Base-by-base conservation (phyloP, 257 asterid species). In the Jacaranda mimosifolia region DNA sequence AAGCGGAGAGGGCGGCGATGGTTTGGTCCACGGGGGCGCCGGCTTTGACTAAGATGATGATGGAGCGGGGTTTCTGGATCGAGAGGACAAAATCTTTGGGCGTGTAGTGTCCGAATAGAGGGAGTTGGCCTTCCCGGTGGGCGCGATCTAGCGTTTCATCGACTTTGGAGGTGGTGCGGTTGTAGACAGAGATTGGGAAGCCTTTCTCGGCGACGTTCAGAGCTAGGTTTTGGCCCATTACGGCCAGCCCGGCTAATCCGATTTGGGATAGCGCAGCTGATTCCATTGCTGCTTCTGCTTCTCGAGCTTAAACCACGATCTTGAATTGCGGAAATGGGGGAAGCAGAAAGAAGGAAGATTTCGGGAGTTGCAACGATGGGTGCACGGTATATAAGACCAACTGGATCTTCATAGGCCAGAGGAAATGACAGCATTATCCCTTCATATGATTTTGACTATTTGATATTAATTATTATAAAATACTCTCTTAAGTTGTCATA, bases 21-120 rank as follows among this genome's bases (percentile, higher is more conserved):
- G 97, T 94, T 11, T 90, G 97, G 86, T 94, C 97, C 69, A 94
- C 97, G 21, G 98, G 98, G 0, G 94, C 90, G 0, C 98, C 98
- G 17, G 97, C 98, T 80, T 94, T 94, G 86, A 94, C 98, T 3
- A 94, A 77, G 79, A 94, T 94, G 85, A 94, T 86, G 10, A 94
- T 80, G 48, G 97, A 90, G 80, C 97, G 92, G 13, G 98, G 98
- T 19, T 80, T 79, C 51, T 88, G 73, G 59, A 94, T 82, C 0
- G 98, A 94, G 36, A 92, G 86, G 38, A 94, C 88, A 71, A 94
- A 94, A 12, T 92, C 97, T 3, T 83, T 82, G 21, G 98, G 97
- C 49, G 18, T 83, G 87, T 92, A 86, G 73, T 89, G 89, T 3
- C 97, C 97, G 77, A 68, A 52, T n/a, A 94, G 84, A 0, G 98